Conservation (phyloP, 2,329 filamentous ascomycete genomes). For the Stenocarpella maydis region DNA sequence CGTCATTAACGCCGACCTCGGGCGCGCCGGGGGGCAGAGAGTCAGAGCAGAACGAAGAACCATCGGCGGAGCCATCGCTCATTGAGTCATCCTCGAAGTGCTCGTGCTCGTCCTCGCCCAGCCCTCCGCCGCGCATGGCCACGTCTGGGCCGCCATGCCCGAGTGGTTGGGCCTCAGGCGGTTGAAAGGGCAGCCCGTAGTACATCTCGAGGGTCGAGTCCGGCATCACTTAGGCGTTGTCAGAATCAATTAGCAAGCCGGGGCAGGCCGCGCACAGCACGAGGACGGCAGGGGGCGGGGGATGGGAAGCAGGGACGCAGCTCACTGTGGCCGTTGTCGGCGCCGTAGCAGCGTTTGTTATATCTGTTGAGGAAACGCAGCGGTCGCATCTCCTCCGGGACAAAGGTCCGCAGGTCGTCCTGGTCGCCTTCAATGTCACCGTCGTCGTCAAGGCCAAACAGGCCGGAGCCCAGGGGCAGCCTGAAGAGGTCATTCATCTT, state of each 20-base stretch:
- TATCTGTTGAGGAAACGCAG: conserved; percentile 36
- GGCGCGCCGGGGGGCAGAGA: neutral
- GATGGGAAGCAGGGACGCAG: neutral
- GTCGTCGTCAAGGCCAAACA: conserved; percentile 25
- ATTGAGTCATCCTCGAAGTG: neutral
- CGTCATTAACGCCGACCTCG: neutral
- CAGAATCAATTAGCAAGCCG: neutral
- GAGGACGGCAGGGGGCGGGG: neutral
- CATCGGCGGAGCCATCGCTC: conserved; percentile 1
- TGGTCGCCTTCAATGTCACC: conserved; percentile 35
- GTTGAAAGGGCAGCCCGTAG: conserved; percentile 30
- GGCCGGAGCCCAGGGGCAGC: neutral
- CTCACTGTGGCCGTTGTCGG: conserved; percentile 30
- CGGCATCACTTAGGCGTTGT: conserved; percentile 26
- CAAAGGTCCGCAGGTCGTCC: conserved; percentile 37
- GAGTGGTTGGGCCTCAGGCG: neutral
- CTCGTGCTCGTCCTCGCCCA: neutral
- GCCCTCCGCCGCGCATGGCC: neutral
- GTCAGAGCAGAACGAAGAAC: conserved; percentile 9
- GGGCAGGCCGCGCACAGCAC: neutral
- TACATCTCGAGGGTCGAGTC: conserved; percentile 29
- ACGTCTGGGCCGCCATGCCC: too few relatives aligned
- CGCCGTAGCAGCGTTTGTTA: conserved; percentile 31
- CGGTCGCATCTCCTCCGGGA: conserved; percentile 33
- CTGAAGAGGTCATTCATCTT: conserved; percentile 39